Conservation (phyloP, 345 rosid genomes). For the Syzygium oleosum region DNA sequence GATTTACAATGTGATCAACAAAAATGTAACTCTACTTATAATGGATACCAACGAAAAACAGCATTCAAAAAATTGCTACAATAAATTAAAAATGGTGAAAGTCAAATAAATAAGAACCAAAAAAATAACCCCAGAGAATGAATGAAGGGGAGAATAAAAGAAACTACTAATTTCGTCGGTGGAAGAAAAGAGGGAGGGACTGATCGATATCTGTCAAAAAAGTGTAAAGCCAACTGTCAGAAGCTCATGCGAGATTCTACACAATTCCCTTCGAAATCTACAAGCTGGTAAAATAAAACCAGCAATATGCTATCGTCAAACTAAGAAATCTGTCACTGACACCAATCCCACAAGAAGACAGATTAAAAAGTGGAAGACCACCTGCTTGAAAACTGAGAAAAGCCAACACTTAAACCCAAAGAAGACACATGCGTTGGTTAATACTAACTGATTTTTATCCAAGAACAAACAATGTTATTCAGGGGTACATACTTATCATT, state of each 20-base stretch:
- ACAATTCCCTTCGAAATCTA: background rate
- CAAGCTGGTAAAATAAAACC: background rate
- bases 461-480: background rate
- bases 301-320: background rate
- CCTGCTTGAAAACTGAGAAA: background rate
- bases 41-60: background rate
- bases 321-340: background rate
- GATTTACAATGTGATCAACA: conserved; percentile 1
- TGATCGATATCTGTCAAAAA: background rate
- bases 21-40: background rate
- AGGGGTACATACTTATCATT: background rate
- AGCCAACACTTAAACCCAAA: background rate
- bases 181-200: background rate
- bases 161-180: background rate
- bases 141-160: background rate
- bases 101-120: background rate
- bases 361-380: background rate
- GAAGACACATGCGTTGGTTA: background rate
- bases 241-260: background rate
- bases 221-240: background rate
- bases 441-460: background rate
- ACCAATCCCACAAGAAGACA: background rate
- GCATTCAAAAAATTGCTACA: background rate
- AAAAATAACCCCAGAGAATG: background rate
- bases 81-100: background rate